These are phyloP conservation scores for Diaporthe helianthi DNA, from an alignment of 2,329 filamentous ascomycete species.

Conservation along the genomic window DNA sequence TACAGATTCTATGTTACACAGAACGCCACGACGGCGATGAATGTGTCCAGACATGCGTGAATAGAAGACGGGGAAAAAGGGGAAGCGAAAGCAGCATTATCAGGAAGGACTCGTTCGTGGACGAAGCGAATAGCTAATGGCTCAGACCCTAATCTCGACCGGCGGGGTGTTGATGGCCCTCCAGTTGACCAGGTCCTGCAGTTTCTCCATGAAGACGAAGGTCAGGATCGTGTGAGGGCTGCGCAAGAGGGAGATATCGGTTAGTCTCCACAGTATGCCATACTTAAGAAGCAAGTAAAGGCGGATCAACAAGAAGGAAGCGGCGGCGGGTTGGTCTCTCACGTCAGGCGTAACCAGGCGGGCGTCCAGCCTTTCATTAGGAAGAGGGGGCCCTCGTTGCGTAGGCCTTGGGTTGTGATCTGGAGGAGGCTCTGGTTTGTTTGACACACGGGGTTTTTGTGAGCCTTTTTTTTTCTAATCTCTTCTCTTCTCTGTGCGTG, in stretches of 20 bases:
- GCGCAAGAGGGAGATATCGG: not conserved
- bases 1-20: not conserved
- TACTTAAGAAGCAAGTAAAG: no score
- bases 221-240: conserved; percentile 54
- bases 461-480: not conserved
- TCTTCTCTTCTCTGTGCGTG: no score
- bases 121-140: no score
- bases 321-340: conserved; percentile 31
- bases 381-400: conserved; percentile 49
- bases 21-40: not conserved
- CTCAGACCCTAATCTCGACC: conserved; percentile 32
- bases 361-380: conserved; percentile 56
- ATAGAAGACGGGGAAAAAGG: not conserved
- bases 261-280: not conserved
- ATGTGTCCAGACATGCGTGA: not conserved
- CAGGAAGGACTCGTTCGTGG: not conserved
- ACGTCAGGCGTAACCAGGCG: conserved; percentile 53
- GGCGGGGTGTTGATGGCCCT: not conserved
- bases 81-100: not conserved
- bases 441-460: conserved; percentile 24
- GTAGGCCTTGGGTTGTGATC: conserved; percentile 45
- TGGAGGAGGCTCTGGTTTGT: conserved; percentile 41
- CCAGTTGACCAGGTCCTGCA: conserved; percentile 43
- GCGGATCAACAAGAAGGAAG: not conserved
- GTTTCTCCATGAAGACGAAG: conserved; percentile 55